A percentile compares a stretch with the other conserved stretches of the same genome.
Conservation (phyloP, 176 grass and related monocot species). For the Carex littledalei region DNA sequence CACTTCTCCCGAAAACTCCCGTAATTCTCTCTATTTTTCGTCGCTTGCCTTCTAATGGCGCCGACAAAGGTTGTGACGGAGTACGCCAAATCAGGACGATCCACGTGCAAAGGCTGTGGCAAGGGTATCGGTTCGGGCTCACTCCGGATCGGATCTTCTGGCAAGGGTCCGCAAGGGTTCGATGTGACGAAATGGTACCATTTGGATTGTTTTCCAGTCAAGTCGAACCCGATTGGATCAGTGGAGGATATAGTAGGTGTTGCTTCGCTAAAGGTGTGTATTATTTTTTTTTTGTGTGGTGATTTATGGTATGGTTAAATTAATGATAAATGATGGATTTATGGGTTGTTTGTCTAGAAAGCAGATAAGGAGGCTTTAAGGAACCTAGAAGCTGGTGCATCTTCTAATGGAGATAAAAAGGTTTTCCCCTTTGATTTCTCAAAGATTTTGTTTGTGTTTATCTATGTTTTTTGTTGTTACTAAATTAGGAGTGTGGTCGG, state of each 20-base stretch:
- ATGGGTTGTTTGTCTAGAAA: slow-evolving; percentile 33
- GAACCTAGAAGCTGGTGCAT: slow-evolving; percentile 35
- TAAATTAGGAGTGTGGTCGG: not conserved
- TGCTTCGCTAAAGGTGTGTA: slow-evolving; percentile 57
- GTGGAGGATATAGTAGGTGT: slow-evolving; percentile 58
- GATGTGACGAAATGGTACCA: slow-evolving; percentile 66
- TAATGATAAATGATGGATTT: not conserved
- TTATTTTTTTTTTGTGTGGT: not conserved
- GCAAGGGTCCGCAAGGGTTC: slow-evolving; percentile 45
- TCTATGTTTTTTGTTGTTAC: not conserved
- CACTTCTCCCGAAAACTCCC: not conserved
- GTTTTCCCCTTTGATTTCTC: not conserved
- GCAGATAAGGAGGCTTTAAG: slow-evolving; percentile 45
- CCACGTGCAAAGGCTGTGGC: slow-evolving; percentile 62
- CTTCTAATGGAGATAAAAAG: not conserved
- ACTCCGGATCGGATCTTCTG: slow-evolving; percentile 45
- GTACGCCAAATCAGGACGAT: slow-evolving; percentile 70
- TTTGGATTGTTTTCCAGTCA: slow-evolving; percentile 50
- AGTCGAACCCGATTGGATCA: slow-evolving; percentile 32
- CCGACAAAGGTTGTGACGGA: slow-evolving; percentile 39
- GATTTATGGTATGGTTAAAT: not conserved
- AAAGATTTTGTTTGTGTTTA: not conserved
- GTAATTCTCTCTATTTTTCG: slow-evolving; percentile 12
- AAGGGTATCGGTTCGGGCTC: slow-evolving; percentile 40
- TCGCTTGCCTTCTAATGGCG: slow-evolving; percentile 31